Percentiles rank a stretch among this genome's conserved stretches.
phyloP scores from a whole-genome alignment of 371 early-diverging fungal genomes.

The Mortierella sp. region DNA sequence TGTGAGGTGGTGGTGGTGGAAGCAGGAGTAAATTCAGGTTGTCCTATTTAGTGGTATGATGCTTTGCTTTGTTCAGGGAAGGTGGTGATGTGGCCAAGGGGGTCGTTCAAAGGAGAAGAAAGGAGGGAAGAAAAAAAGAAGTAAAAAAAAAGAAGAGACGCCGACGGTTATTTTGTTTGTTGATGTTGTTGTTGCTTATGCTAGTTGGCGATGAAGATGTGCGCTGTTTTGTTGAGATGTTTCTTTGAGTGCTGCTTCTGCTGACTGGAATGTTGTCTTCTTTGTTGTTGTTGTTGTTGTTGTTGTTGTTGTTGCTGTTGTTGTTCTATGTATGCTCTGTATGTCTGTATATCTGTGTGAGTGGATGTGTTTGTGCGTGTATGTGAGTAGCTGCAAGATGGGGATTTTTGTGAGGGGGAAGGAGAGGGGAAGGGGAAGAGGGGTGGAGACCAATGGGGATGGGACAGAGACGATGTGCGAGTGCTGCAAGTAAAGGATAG shows the following conservation, averaged over 20 bases:
- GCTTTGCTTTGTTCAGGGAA: background rate
- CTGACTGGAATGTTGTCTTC: background rate
- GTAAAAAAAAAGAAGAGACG: background rate
- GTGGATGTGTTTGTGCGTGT: background rate
- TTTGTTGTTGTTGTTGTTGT: background rate
- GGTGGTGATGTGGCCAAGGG: slow-evolving; percentile 14
- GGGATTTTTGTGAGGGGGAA: background rate
- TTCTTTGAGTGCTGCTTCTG: background rate
- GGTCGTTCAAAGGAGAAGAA: background rate
- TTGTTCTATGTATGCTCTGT: background rate
- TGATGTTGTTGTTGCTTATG: background rate
- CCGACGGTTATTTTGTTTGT: background rate
- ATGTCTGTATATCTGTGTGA: background rate
- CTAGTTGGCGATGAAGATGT: background rate
- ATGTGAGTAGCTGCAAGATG: background rate
- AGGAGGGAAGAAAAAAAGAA: background rate
- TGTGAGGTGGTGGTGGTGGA: background rate
- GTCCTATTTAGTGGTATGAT: background rate
- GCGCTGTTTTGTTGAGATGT: background rate
- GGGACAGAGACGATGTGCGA: background rate
- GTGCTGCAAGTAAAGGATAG: background rate
- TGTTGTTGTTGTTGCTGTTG: background rate
- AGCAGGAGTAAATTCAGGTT: no score
- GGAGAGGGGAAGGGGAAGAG: background rate
- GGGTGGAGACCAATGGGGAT: slow-evolving; percentile 7